Base-by-base conservation (phyloP, 1,284 basidiomycete genomes). In the Pisolithus thermaeus region DNA sequence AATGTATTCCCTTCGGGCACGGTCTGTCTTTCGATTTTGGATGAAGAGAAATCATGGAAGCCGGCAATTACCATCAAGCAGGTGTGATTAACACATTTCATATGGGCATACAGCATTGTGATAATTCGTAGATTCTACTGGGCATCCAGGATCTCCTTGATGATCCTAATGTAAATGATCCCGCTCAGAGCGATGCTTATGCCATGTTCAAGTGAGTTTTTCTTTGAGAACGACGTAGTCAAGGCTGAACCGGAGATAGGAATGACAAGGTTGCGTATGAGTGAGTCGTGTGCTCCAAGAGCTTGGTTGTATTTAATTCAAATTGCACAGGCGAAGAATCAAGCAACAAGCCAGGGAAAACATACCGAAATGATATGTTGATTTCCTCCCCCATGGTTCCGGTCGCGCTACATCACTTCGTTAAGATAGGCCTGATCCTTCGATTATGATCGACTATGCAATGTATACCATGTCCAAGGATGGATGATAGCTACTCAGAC, bases 31-130 rank as follows among this genome's bases (percentile, higher is more conserved):
- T 97, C 94, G 14, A 99, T 99, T 66, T 73, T 99, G 38, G 96
- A 99, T 67, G 97, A 99, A 68, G 97, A 99, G 71, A 99, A 99
- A 71, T 88, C 87, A 5, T 99, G 97, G 97, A 98, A 98, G 69
- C 94, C 97, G 9, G 90, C 94, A 2, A 98, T 99, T 62, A 99
- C 95, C 2, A 93, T 99, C 73, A 99, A 99, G 70, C 95, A 98
- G 80, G 94, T 91, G 38, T 43, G 79, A 35, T 35, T 12, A 35
- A 35, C 9, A 11, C 42, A 46, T 48, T 18, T 5, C n/a, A 52
- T 35, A 6, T 23, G 28, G 27, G 25, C 47, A 27, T 22, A 32
- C 46, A 14, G n/a, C 27, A 42, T 16, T 30, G 48, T 46, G 30
- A 39, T 28, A 46, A 20, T 9, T 5, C 16, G 35, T 59, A 98